phyloP scores from a whole-genome alignment of 805 yeast species.

The Candida yuanshanica region DNA sequence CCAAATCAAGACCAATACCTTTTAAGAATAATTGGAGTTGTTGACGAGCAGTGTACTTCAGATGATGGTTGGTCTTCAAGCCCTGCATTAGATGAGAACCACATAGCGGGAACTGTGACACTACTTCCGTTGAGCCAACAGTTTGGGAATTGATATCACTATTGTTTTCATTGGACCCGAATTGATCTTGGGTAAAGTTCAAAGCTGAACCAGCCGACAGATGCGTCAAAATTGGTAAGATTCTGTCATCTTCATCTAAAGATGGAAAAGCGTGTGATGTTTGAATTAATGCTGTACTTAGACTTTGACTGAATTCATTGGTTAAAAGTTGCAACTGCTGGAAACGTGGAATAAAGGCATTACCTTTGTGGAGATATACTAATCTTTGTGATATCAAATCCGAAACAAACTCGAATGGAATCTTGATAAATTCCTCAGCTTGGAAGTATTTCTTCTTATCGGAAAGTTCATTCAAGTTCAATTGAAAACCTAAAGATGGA shows the following conservation, averaged over 20 bases:
- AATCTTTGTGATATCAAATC: slow-evolving; percentile 71
- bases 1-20: slow-evolving; percentile 82
- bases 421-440: slow-evolving; percentile 67
- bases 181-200: slow-evolving; percentile 14
- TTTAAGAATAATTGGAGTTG: slow-evolving; percentile 82
- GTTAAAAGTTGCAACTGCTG: slow-evolving; percentile 68
- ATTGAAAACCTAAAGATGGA: slow-evolving; percentile 27
- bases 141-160: slow-evolving; percentile 55
- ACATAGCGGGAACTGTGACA: slow-evolving; percentile 77
- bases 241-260: slow-evolving; percentile 85
- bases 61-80: slow-evolving; percentile 58
- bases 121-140: slow-evolving; percentile 48
- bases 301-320: slow-evolving; percentile 54
- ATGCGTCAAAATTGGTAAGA: slow-evolving; percentile 78
- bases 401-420: slow-evolving; percentile 82
- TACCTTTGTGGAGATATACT: slow-evolving; percentile 62
- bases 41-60: slow-evolving; percentile 78
- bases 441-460: slow-evolving; percentile 40
- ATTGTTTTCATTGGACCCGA: slow-evolving; percentile 17
- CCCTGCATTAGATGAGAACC: slow-evolving; percentile 60
- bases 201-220: slow-evolving; percentile 67
- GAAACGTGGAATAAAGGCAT: slow-evolving; percentile 79
- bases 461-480: slow-evolving; percentile 39
- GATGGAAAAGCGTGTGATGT: slow-evolving; percentile 79
- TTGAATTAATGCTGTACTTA: slow-evolving; percentile 42